Evolutionary conservation across 768 basidiomycete species (phyloP).

Genomic region (Megacollybia marginata): DNA sequence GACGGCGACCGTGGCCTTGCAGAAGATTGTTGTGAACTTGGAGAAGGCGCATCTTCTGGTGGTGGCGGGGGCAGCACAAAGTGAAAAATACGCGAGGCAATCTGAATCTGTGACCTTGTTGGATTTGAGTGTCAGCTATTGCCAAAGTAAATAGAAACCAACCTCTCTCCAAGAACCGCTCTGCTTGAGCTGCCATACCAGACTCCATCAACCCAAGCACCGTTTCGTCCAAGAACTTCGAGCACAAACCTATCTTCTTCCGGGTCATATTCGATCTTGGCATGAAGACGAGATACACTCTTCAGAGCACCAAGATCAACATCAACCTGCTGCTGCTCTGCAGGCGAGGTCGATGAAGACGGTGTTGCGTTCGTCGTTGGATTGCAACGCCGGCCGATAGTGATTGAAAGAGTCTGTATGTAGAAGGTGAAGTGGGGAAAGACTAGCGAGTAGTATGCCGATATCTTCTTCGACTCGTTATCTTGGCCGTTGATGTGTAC

Average conservation of each 20-base stretch:
- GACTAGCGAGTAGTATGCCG: constrained; percentile 89
- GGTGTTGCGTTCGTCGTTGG: constrained; percentile 41
- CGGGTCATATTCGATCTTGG: constrained; percentile 90
- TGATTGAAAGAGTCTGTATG: constrained; percentile 89
- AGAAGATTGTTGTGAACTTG: constrained; percentile 68
- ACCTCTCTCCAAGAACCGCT: constrained; percentile 84
- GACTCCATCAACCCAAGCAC: constrained; percentile 97
- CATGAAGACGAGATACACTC: constrained; percentile 96
- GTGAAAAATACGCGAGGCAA: constrained; percentile 93
- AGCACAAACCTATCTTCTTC: constrained; percentile 84
- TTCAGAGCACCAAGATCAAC: constrained; percentile 94
- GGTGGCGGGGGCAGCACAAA: constrained; percentile 91
- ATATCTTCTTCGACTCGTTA: constrained; percentile 62
- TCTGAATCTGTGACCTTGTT: constrained; percentile 87
- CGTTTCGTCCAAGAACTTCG: constrained; percentile 91
- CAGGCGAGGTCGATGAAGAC: constrained; percentile 42
- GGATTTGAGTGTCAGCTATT: constrained; percentile 3
- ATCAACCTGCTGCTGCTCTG: constrained; percentile 57
- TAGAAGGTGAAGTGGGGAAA: constrained; percentile 96
- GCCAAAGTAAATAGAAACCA: constrained; percentile 7
- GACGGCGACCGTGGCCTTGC: constrained; percentile 70
- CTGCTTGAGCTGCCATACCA: constrained; percentile 87
- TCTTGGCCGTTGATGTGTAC: constrained; percentile 12
- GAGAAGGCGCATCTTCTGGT: constrained; percentile 73
- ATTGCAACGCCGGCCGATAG: constrained; percentile 85